Conservation (phyloP, 2,329 filamentous ascomycete genomes). For the Ascochyta rabiei region DNA sequence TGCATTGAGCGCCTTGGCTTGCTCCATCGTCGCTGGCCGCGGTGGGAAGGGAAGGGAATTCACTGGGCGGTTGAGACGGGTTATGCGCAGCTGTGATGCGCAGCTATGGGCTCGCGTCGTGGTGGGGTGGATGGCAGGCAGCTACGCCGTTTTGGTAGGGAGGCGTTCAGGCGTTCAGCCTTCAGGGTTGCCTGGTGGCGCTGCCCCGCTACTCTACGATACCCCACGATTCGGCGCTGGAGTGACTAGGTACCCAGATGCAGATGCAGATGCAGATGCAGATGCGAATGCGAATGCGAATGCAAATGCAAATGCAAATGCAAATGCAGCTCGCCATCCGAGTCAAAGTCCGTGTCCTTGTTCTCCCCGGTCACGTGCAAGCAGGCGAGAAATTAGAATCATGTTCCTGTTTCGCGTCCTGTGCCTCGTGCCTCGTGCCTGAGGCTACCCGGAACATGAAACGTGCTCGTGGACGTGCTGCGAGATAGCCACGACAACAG, state of each 20-base stretch:
- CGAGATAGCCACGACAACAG: not conserved
- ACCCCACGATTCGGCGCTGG: slow-evolving; percentile 8
- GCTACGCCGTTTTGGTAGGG: slow-evolving; percentile 22
- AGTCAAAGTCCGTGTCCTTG: slow-evolving; percentile 7
- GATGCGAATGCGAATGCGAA: not conserved
- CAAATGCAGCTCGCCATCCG: not conserved
- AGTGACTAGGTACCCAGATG: not conserved
- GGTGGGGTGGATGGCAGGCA: slow-evolving; percentile 19
- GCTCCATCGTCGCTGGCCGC: slow-evolving; percentile 67
- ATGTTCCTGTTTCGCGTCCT: slow-evolving; percentile 4
- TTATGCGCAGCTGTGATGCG: too few relatives aligned
- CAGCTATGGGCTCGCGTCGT: not conserved
- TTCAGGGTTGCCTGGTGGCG: too few relatives aligned
- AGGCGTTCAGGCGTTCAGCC: too few relatives aligned
- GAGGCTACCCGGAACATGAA: slow-evolving; percentile 6
- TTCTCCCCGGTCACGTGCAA: not conserved
- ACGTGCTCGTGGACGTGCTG: not conserved
- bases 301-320: not conserved
- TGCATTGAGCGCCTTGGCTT: slow-evolving; percentile 66
- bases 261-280: not conserved
- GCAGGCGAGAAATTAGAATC: not conserved
- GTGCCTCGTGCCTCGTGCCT: slow-evolving; percentile 7
- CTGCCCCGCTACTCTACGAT: not conserved
- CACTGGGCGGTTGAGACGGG: not conserved
- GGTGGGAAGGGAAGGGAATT: not conserved